Conservation (phyloP, 2,329 filamentous ascomycete genomes). For the Aureobasidium sp. region DNA sequence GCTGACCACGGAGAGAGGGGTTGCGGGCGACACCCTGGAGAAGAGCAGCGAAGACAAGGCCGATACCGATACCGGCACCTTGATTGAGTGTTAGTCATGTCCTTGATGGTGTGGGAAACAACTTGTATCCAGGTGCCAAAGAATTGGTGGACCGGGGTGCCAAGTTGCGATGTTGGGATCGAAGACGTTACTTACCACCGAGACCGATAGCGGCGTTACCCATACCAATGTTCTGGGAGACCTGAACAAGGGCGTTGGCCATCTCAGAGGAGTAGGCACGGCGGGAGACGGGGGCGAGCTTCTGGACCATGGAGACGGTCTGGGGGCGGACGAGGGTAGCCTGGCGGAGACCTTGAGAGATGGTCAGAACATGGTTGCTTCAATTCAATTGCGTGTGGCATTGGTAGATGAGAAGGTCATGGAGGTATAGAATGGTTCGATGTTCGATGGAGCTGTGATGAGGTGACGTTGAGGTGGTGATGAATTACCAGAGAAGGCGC, state of each 20-base stretch:
- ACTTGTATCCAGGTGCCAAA: not conserved
- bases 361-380: conserved; percentile 19
- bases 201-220: conserved; percentile 86
- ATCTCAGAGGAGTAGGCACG: conserved; percentile 84
- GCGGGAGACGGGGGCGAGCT: conserved; percentile 44
- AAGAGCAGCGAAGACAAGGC: conserved; percentile 86
- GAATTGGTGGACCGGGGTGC: not conserved
- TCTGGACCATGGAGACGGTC: conserved; percentile 55
- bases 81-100: conserved; percentile 26
- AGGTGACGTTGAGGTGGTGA: conserved; percentile 12
- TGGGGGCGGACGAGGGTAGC: conserved; percentile 62
- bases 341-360: conserved; percentile 25
- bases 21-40: conserved; percentile 87
- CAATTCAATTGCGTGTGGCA: conserved; percentile 16
- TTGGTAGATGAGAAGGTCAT: conserved; percentile 6
- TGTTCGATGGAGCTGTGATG: conserved; percentile 34
- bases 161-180: not conserved
- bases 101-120: not conserved
- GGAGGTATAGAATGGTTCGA: conserved; percentile 10
- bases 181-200: conserved; percentile 39
- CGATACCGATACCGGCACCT: conserved; percentile 83
- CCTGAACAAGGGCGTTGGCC: conserved; percentile 80
- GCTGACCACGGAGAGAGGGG: conserved; percentile 88
- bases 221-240: conserved; percentile 87
- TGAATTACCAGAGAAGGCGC: conserved; percentile 66